A percentile compares a stretch with the other conserved stretches of the same genome.
Conservation (phyloP, 495 filamentous ascomycete genomes). For the Sporormia fimetaria region DNA sequence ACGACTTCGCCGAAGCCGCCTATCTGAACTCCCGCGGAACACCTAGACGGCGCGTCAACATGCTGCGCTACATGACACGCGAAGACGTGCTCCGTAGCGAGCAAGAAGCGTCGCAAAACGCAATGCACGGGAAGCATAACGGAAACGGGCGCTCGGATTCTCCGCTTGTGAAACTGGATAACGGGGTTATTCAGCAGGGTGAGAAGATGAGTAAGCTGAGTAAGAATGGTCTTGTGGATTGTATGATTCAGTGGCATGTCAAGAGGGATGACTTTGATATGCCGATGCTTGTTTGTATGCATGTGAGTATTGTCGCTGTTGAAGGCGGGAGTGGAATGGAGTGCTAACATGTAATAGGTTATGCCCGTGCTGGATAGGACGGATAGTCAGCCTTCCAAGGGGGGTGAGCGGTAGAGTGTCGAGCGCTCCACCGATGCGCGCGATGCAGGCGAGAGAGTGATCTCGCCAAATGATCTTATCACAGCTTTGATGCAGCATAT, state of each 20-base stretch:
- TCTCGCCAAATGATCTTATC: too few relatives aligned
- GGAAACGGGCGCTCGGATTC: conserved; percentile 18
- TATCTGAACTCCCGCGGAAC: conserved; percentile 80
- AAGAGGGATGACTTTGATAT: conserved; percentile 97
- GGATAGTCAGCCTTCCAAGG: too few relatives aligned
- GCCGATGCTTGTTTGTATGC: conserved; percentile 95
- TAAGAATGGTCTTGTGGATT: conserved; percentile 80
- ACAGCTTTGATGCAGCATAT: too few relatives aligned
- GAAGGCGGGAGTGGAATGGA: too few relatives aligned
- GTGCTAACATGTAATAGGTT: conserved; percentile 35
- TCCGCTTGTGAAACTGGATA: conserved; percentile 34
- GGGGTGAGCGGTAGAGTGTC: too few relatives aligned
- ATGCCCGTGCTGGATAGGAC: conserved; percentile 40
- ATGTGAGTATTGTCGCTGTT: conserved; percentile 56
- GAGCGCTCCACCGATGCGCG: too few relatives aligned
- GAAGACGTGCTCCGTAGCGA: conserved; percentile 41
- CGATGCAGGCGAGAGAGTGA: too few relatives aligned
- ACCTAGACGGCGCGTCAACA: conserved; percentile 69
- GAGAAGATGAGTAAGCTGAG: conserved; percentile 64
- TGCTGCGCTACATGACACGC: conserved; percentile 81
- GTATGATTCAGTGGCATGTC: conserved; percentile 91
- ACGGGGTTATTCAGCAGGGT: conserved; percentile 46
- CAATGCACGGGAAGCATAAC: conserved; percentile 8
- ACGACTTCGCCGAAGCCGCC: conserved; percentile 83
- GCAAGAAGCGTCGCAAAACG: conserved; percentile 22